These are phyloP conservation scores for Thraustochytrium striatum DNA, from an alignment of 352 stramenopile species.

Conservation along the genomic window DNA sequence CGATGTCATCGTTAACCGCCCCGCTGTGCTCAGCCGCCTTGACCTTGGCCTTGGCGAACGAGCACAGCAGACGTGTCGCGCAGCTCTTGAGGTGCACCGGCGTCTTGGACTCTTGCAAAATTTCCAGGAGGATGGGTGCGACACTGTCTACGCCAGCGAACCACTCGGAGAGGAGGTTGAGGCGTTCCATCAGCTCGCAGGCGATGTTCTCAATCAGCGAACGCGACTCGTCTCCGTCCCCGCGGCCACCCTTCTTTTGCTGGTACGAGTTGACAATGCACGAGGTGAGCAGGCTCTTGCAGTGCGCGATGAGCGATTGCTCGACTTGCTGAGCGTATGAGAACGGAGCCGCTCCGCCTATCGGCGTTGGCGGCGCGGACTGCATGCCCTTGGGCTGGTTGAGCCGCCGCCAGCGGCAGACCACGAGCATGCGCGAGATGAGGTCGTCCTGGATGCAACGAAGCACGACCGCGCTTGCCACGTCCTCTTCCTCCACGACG, in stretches of 20 bases:
- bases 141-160: constrained; percentile 4
- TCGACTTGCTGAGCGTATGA: constrained; percentile 11
- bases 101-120: constrained; percentile 3
- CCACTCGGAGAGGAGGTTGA: constrained; percentile 9
- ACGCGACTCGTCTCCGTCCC: not conserved
- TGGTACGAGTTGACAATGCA: not conserved
- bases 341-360: not conserved
- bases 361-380: not conserved
- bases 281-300: not conserved
- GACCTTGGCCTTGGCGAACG: constrained; percentile 1
- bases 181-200: constrained; percentile 26
- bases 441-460: constrained; percentile 33
- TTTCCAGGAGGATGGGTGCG: not conserved
- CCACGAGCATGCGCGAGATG: constrained; percentile 38
- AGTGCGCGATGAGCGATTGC: constrained; percentile 15
- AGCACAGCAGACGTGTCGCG: constrained; percentile 1
- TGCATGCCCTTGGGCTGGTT: not conserved
- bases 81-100: not conserved
- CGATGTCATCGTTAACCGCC: constrained; percentile 11
- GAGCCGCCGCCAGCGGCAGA: not conserved
- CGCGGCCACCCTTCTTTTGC: not conserved
- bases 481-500: constrained; percentile 28
- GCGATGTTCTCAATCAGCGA: constrained; percentile 24
- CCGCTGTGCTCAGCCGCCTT: not conserved
- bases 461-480: constrained; percentile 24